Base-by-base conservation (phyloP, 805 yeast genomes). In the Schwanniomyces vanrijiae region DNA sequence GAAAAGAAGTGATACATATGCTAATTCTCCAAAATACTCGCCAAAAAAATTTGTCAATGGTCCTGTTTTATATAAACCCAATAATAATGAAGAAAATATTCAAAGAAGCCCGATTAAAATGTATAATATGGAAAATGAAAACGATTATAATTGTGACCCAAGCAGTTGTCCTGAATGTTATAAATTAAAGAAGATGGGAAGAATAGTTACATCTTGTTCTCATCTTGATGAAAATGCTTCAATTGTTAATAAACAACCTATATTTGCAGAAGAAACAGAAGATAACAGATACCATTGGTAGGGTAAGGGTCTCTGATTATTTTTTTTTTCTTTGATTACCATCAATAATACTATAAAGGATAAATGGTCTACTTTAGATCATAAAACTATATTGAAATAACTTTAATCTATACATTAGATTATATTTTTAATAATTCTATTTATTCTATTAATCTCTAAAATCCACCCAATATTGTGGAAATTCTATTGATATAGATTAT, bases 131-230 rank as follows among this genome's bases (percentile, higher is more conserved):
- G 29, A 31, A 13, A 31, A 28, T 7, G 18, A 9, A 11, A 13
- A 24, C 25, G 45, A 42, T 11, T 37, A 29, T 6, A 35, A 34
- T 13, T 13, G 8, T 38, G 20, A 37, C 39, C 31, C 38, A 8
- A 33, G 41, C 5, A n/a, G 3, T 41, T 51, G 51, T 33, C 39
- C 38, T 29, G 49, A 45, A 28, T 48, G 53, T 25, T 24, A 37
- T 28, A 38, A 41, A 19, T 28, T 38, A 22, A 46, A 50, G 21
- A 42, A 37, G 35, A 34, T 25, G 28, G 45, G 42, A 16, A 37
- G 53, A 11, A 6, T 45, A 20, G 35, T 51, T n/a, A 53, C 53
- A 7, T 47, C 56, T 1, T 52, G 53, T 19, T 48, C 53, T 26
- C 53, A 51, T 25, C 20, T 31, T 7, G 35, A 31, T 14, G 35